Percentiles rank a stretch among this genome's conserved stretches.
Evolutionary conservation across 2,329 filamentous ascomycete species (phyloP).

Genomic region (Aspergillus sp.): DNA sequence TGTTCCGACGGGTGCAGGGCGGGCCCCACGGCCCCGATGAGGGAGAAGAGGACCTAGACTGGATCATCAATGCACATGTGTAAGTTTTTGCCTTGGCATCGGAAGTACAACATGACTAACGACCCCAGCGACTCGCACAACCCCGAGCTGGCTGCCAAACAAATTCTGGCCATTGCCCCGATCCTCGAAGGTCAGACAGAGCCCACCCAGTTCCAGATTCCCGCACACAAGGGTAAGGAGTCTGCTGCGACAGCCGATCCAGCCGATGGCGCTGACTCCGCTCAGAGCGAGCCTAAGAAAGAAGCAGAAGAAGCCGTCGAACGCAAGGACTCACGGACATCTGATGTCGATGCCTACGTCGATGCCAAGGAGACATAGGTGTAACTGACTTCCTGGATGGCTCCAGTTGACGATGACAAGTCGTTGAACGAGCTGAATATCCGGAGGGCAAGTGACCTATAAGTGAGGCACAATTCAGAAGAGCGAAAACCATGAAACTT

Average conservation of each 20-base stretch:
- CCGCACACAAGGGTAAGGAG: constrained; percentile 42
- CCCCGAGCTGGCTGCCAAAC: constrained; percentile 70
- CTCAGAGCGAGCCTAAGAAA: constrained; percentile 4
- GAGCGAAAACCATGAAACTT: background rate
- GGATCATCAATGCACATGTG: constrained; percentile 89
- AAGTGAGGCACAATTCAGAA: background rate
- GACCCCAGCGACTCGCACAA: constrained; percentile 60
- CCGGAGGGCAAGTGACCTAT: background rate
- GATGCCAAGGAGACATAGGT: constrained; percentile 38
- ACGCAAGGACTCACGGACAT: constrained; percentile 42
- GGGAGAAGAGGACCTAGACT: constrained; percentile 87
- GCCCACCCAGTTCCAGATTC: constrained; percentile 58
- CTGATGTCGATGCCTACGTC: constrained; percentile 46
- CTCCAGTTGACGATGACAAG: background rate
- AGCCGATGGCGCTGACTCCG: constrained; percentile 6
- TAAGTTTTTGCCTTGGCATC: constrained; percentile 46
- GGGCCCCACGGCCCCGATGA: constrained; percentile 72
- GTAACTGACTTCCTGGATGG: background rate
- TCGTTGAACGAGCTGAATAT: background rate
- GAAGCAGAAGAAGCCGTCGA: constrained; percentile 27
- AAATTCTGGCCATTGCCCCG: constrained; percentile 83
- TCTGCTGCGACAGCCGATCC: constrained; percentile 7
- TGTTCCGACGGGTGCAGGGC: constrained; percentile 76
- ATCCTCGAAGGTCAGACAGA: constrained; percentile 75
- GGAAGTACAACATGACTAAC: background rate